These are phyloP conservation scores for Ilex asprella DNA, from an alignment of 257 asterid species.

Conservation along the genomic window DNA sequence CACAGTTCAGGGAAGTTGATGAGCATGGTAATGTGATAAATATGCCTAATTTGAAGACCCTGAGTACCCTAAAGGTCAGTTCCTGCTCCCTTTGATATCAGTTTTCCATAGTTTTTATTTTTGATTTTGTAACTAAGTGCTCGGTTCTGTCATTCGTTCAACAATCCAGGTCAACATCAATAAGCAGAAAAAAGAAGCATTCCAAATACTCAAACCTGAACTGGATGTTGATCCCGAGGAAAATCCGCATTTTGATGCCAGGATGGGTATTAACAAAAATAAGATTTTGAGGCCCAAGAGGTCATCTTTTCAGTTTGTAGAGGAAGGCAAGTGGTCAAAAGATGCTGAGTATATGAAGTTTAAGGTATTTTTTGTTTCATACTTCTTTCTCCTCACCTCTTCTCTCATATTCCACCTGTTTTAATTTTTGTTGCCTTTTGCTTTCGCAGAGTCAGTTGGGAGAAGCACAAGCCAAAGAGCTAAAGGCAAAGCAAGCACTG, in stretches of 20 bases:
- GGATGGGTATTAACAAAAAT: constrained; percentile 77
- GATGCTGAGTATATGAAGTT: constrained; percentile 79
- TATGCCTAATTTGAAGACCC: constrained; percentile 60
- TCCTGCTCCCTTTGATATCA: neutral
- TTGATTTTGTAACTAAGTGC: neutral
- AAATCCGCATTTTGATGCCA: constrained; percentile 87
- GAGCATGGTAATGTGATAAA: constrained; percentile 88
- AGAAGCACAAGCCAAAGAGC: constrained; percentile 91
- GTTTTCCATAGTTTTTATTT: neutral
- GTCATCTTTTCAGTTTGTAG: constrained; percentile 82
- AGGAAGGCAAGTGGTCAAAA: constrained; percentile 97
- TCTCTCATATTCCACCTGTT: too few species aligned
- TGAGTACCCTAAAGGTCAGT: constrained; percentile 78
- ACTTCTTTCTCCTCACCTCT: neutral
- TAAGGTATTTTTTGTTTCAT: constrained; percentile 38
- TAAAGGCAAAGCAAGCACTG: constrained; percentile 85
- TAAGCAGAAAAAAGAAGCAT: constrained; percentile 93
- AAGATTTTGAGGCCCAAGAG: constrained; percentile 89
- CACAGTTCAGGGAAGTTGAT: constrained; percentile 86
- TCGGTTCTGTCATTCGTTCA: neutral
- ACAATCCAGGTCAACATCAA: constrained; percentile 76
- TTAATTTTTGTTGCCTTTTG: constrained; percentile 2
- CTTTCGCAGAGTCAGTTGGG: constrained; percentile 76
- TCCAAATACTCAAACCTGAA: constrained; percentile 94
- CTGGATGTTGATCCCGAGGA: constrained; percentile 84